phyloP scores from a whole-genome alignment of 306 rosid genomes.

The Trifolium subterraneum region DNA sequence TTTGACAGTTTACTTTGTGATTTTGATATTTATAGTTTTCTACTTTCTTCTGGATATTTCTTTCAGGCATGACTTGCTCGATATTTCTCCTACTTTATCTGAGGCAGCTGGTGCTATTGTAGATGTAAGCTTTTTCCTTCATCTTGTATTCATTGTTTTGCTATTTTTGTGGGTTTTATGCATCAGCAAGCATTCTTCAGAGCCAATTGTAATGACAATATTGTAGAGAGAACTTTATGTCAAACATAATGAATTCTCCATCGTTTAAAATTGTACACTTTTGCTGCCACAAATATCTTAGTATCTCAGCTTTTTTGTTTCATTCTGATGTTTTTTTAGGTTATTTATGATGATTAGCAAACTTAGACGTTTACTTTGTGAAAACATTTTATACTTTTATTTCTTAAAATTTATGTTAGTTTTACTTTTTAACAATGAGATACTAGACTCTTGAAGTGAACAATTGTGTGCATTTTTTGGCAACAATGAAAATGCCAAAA shows the following conservation, averaged over 20 bases:
- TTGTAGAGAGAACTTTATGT: slow-evolving; percentile 5
- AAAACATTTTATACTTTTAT: too few species aligned
- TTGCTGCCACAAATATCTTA: slow-evolving; percentile 5
- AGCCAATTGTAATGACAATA: slow-evolving; percentile 17
- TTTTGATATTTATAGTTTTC: slow-evolving; percentile 24
- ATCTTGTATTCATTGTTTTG: background rate
- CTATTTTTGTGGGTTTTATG: slow-evolving; percentile 22
- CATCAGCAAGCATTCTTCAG: background rate
- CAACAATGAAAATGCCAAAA: too few species aligned
- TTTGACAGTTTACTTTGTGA: background rate
- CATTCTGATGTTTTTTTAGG: slow-evolving; percentile 16
- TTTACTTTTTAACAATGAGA: too few species aligned
- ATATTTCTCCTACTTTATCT: slow-evolving; percentile 84
- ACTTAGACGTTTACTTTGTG: background rate
- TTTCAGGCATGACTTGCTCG: slow-evolving; percentile 86
- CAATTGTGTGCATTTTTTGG: too few species aligned
- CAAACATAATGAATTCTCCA: slow-evolving; percentile 9
- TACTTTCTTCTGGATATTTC: background rate
- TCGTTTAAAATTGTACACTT: slow-evolving; percentile 22
- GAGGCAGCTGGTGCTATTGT: slow-evolving; percentile 98
- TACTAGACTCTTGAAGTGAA: too few species aligned
- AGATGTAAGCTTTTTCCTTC: slow-evolving; percentile 59
- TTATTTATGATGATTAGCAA: slow-evolving; percentile 8
- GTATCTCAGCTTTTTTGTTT: slow-evolving; percentile 15
- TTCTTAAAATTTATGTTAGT: too few species aligned